phyloP scores from a whole-genome alignment of 2,329 filamentous ascomycete species.

The Tolypocladium sp. region DNA sequence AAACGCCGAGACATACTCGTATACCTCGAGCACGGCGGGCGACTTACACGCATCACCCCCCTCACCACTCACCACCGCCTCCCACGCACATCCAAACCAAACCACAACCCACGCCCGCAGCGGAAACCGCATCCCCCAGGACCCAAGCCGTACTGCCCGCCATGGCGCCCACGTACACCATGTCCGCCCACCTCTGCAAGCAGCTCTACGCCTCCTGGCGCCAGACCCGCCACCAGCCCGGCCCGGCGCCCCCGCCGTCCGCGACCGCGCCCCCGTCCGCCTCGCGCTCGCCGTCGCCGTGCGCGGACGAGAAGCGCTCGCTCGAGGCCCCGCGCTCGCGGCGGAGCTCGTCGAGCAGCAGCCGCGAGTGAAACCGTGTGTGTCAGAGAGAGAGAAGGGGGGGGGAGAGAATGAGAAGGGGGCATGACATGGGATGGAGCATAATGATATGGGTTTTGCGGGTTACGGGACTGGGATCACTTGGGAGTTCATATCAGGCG shows the following conservation, averaged over 20 bases:
- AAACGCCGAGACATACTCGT: not conserved
- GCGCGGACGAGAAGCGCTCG: slow-evolving; percentile 28
- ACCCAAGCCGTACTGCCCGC: slow-evolving; percentile 4
- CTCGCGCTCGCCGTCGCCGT: slow-evolving; percentile 18
- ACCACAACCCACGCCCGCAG: not conserved
- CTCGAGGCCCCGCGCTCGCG: slow-evolving; percentile 36
- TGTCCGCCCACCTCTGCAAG: slow-evolving; percentile 53
- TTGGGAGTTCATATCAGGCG: not conserved
- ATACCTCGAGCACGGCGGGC: not conserved
- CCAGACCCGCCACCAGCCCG: slow-evolving; percentile 33
- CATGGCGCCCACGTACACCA: slow-evolving; percentile 52
- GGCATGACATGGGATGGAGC: not conserved
- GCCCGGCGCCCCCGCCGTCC: too few relatives aligned
- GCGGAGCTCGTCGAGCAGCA: slow-evolving; percentile 5
- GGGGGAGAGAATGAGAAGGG: not conserved
- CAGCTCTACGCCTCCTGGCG: slow-evolving; percentile 51
- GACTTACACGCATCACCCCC: not conserved
- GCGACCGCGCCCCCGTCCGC: slow-evolving; percentile 1
- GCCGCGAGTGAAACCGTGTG: not conserved
- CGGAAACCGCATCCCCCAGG: not conserved
- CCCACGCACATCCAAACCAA: too few relatives aligned
- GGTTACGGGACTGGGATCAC: not conserved
- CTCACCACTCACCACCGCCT: not conserved
- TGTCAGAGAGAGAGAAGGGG: not conserved
- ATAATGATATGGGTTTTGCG: not conserved